Conservation (phyloP, 2,329 filamentous ascomycete species). For the Thermothelomyces thermophilus region DNA sequence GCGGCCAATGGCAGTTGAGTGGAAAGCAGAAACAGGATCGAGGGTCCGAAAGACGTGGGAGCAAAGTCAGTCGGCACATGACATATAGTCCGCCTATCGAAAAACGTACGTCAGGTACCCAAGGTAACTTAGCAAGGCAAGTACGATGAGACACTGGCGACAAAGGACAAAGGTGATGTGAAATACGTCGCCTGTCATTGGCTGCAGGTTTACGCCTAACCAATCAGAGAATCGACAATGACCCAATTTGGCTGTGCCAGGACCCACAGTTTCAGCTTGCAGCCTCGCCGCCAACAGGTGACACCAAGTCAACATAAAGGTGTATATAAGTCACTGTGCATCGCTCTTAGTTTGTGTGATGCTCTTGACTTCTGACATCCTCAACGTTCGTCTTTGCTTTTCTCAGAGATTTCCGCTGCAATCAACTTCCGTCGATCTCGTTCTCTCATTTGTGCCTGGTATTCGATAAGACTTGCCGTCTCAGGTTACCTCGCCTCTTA, state of each 20-base stretch:
- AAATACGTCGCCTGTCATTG: slow-evolving; percentile 23
- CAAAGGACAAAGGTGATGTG: too few relatives aligned
- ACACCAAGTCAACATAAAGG: not conserved
- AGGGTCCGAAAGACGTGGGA: too few relatives aligned
- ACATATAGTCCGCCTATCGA: too few relatives aligned
- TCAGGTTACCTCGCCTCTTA: not conserved
- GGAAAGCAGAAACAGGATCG: not conserved
- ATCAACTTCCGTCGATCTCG: not conserved
- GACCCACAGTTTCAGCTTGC: slow-evolving; percentile 18
- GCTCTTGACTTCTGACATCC: not conserved
- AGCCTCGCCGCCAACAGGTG: slow-evolving; percentile 20
- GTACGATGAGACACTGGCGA: too few relatives aligned
- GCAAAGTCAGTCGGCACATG: too few relatives aligned
- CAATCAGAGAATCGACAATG: slow-evolving; percentile 16
- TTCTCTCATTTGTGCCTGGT: too few relatives aligned
- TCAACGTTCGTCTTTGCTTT: too few relatives aligned
- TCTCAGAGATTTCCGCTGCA: too few relatives aligned
- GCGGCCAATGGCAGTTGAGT: not conserved
- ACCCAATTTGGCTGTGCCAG: slow-evolving; percentile 15
- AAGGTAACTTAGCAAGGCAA: too few relatives aligned
- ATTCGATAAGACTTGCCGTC: not conserved
- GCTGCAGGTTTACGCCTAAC: not conserved
- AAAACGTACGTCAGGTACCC: too few relatives aligned
- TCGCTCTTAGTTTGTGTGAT: not conserved
- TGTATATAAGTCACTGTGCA: slow-evolving; percentile 11